phyloP scores from a whole-genome alignment of 345 rosid species.

The Aquilaria malaccensis region DNA sequence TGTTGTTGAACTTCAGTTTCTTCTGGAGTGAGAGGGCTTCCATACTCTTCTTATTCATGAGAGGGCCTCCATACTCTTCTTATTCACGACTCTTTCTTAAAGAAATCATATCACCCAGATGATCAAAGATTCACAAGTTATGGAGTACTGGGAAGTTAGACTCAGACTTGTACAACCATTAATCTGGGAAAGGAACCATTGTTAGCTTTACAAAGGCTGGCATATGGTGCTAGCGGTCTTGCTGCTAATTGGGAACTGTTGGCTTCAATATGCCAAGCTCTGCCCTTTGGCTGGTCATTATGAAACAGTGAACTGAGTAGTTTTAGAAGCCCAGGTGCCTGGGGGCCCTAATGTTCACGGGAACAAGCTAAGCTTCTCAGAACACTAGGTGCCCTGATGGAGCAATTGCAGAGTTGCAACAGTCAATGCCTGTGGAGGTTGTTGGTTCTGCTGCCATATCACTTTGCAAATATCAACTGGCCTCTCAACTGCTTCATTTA shows the following conservation, averaged over 20 bases:
- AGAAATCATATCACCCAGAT: slow-evolving; percentile 50
- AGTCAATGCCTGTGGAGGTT: slow-evolving; percentile 76
- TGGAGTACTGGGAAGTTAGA: slow-evolving; percentile 79
- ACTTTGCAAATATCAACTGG: slow-evolving; percentile 20
- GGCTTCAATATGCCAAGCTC: slow-evolving; percentile 97
- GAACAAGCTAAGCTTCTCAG: slow-evolving; percentile 97
- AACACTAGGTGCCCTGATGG: slow-evolving; percentile 80
- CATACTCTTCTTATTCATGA: slow-evolving; percentile 54
- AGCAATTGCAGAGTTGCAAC: slow-evolving; percentile 87
- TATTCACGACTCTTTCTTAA: slow-evolving; percentile 51
- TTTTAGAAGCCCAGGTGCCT: slow-evolving; percentile 86
- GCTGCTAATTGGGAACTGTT: slow-evolving; percentile 85
- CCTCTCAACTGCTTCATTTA: slow-evolving; percentile 62
- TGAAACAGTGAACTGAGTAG: slow-evolving; percentile 87
- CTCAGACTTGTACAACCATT: slow-evolving; percentile 86
- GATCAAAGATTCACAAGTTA: slow-evolving; percentile 51
- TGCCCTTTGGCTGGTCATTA: slow-evolving; percentile 96
- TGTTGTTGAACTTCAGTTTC: slow-evolving; percentile 85
- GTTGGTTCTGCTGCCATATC: slow-evolving; percentile 55
- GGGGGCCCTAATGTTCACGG: slow-evolving; percentile 87
- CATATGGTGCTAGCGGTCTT: slow-evolving; percentile 71
- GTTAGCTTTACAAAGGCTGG: slow-evolving; percentile 81
- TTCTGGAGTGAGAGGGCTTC: slow-evolving; percentile 83
- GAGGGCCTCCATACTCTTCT: too few relatives aligned
- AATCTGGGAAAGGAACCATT: slow-evolving; percentile 93